Percentiles rank a stretch among this genome's conserved stretches.
Evolutionary conservation across 148 eudicot genomes (phyloP).

Genomic region (Persicaria maculosa): DNA sequence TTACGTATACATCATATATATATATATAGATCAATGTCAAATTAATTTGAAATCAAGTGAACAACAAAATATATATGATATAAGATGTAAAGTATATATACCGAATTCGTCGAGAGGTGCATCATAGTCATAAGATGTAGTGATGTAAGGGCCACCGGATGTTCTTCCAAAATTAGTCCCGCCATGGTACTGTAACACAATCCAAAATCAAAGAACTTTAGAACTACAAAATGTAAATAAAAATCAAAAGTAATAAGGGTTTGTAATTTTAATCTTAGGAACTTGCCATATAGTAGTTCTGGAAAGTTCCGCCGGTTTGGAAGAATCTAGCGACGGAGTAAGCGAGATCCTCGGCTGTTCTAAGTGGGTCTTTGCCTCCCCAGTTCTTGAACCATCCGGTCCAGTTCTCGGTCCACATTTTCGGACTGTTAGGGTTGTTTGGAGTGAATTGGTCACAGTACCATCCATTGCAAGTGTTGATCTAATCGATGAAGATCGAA

Average conservation of each 20-base stretch:
- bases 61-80: too few species aligned
- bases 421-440: constrained; percentile 31
- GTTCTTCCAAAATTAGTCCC: constrained; percentile 49
- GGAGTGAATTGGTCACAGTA: constrained; percentile 43
- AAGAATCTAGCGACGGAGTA: constrained; percentile 31
- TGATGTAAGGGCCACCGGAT: constrained; percentile 42
- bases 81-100: background rate
- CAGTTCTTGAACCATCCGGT: constrained; percentile 18
- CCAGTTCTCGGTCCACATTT: constrained; percentile 22
- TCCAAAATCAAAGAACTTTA: background rate
- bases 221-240: too few species aligned
- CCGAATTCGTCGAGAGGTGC: constrained; percentile 37
- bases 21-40: too few species aligned
- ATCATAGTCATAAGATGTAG: constrained; percentile 46
- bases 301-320: constrained; percentile 29
- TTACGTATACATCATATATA: too few species aligned
- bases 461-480: constrained; percentile 47
- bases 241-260: too few species aligned
- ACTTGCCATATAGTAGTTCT: constrained; percentile 36
- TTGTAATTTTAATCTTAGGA: background rate
- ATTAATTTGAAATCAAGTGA: too few species aligned
- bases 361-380: constrained; percentile 28
- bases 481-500: constrained; percentile 19
- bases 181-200: constrained; percentile 35
- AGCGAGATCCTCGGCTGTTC: constrained; percentile 36